phyloP scores from a whole-genome alignment of 192 early-diverging fungal species.

The Podila epicladia region DNA sequence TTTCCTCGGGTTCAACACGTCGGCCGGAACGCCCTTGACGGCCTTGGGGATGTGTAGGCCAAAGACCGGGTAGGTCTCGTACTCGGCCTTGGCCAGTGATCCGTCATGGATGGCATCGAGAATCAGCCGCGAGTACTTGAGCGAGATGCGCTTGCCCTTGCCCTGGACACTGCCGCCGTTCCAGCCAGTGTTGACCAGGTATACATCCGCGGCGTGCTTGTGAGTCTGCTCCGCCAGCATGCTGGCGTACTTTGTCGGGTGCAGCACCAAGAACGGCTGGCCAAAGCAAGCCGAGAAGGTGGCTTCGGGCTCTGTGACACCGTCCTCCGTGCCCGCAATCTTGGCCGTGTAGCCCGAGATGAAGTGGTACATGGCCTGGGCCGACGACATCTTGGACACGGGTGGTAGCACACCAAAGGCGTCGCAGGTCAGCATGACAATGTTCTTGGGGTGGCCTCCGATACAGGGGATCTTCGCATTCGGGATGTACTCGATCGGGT shows the following conservation, averaged over 20 bases:
- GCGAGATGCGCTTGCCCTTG: slow-evolving; percentile 87
- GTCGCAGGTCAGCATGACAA: slow-evolving; percentile 94
- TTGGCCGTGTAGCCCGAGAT: slow-evolving; percentile 97
- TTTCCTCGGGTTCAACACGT: slow-evolving; percentile 88
- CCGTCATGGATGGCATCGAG: slow-evolving; percentile 96
- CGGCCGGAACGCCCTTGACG: slow-evolving; percentile 81
- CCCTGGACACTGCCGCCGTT: slow-evolving; percentile 88
- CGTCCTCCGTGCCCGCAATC: slow-evolving; percentile 95
- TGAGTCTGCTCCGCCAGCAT: slow-evolving; percentile 97
- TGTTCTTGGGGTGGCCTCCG: slow-evolving; percentile 86
- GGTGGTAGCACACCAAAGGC: slow-evolving; percentile 96
- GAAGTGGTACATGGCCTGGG: slow-evolving; percentile 95
- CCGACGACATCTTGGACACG: slow-evolving; percentile 84
- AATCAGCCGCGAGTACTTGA: slow-evolving; percentile 97
- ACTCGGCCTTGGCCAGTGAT: slow-evolving; percentile 85
- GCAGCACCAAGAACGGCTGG: slow-evolving; percentile 93
- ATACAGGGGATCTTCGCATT: slow-evolving; percentile 93
- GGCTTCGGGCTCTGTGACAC: slow-evolving; percentile 87
- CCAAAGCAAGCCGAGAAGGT: slow-evolving; percentile 95
- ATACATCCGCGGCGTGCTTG: slow-evolving; percentile 83
- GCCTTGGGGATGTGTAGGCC: slow-evolving; percentile 86
- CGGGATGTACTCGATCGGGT: slow-evolving; percentile 93
- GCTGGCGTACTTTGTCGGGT: slow-evolving; percentile 92
- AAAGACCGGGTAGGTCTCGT: slow-evolving; percentile 88
- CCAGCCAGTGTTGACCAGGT: slow-evolving; percentile 98